Percentiles rank a stretch among this genome's conserved stretches.
These are phyloP conservation scores for Quillaja saponaria DNA, from an alignment of 306 rosid genomes.

Conservation along the genomic window DNA sequence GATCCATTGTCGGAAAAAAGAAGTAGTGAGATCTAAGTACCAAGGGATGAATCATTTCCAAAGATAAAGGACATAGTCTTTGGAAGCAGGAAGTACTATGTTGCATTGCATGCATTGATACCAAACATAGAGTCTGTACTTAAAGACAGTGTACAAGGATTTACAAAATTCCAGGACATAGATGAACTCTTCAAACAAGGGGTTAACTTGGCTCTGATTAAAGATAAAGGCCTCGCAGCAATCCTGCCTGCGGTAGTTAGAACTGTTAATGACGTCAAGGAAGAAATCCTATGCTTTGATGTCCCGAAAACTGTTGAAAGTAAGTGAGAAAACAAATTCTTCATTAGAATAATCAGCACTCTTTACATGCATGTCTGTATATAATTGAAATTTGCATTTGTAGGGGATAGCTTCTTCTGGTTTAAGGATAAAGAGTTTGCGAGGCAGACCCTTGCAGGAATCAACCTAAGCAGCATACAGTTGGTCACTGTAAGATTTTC, in stretches of 20 bases:
- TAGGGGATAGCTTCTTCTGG: conserved; percentile 86
- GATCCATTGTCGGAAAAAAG: conserved; percentile 47
- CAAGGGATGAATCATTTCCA: conserved; percentile 56
- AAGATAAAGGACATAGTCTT: conserved; percentile 44
- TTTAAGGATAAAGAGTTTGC: conserved; percentile 65
- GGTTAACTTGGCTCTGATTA: conserved; percentile 21
- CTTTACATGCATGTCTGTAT: background rate
- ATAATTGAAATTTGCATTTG: conserved; percentile 13
- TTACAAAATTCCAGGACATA: conserved; percentile 44
- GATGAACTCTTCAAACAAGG: conserved; percentile 54
- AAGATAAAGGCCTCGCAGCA: conserved; percentile 7
- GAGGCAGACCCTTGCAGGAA: conserved; percentile 62
- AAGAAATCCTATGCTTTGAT: conserved; percentile 42
- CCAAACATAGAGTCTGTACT: conserved; percentile 38
- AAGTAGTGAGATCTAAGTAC: conserved; percentile 44
- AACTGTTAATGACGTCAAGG: conserved; percentile 26
- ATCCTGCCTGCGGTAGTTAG: conserved; percentile 39
- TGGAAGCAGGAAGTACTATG: conserved; percentile 30
- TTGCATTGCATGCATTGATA: conserved; percentile 35
- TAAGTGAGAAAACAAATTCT: no score
- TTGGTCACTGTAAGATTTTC: conserved; percentile 41
- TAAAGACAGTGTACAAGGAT: conserved; percentile 36
- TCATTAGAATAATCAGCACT: no score
- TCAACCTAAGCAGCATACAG: conserved; percentile 42
- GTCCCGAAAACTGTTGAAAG: conserved; percentile 46